These are phyloP conservation scores for Ophioceras dolichostomum DNA, from an alignment of 2,329 filamentous ascomycete genomes.

Conservation along the genomic window DNA sequence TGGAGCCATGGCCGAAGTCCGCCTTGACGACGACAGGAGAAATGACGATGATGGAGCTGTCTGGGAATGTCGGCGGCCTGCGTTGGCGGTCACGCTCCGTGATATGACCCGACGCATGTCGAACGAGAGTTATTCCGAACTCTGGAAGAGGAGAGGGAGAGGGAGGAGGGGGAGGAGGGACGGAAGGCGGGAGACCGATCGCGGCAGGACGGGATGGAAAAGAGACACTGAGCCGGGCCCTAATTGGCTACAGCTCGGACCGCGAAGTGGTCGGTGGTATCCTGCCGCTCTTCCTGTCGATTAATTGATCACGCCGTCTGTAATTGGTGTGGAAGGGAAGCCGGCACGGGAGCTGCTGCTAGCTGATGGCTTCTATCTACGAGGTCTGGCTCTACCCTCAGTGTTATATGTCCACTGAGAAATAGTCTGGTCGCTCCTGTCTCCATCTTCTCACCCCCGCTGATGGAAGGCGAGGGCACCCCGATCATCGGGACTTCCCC, in stretches of 20 bases:
- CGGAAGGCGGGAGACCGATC: neutral
- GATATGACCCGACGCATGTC: conserved; percentile 35
- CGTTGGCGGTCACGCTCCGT: conserved; percentile 22
- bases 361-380: too few relatives aligned
- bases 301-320: too few relatives aligned
- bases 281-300: neutral
- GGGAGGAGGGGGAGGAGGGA: neutral
- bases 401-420: too few relatives aligned
- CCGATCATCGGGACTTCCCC: neutral
- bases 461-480: too few relatives aligned
- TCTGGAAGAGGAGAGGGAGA: conserved; percentile 1
- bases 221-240: neutral
- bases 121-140: conserved; percentile 2
- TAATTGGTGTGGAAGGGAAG: too few relatives aligned
- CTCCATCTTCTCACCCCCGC: too few relatives aligned
- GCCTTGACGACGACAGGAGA: conserved; percentile 10
- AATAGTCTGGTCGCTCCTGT: too few relatives aligned
- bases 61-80: conserved; percentile 15
- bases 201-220: neutral
- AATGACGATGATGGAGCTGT: conserved; percentile 13
- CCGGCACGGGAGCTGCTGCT: too few relatives aligned
- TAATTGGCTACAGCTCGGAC: neutral
- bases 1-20: conserved; percentile 16
- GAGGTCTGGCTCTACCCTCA: too few relatives aligned
- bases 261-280: neutral